Percentiles rank a stretch among this genome's conserved stretches.
Evolutionary conservation across 345 rosid genomes (phyloP).

Genomic region (Kandelia obovata): DNA sequence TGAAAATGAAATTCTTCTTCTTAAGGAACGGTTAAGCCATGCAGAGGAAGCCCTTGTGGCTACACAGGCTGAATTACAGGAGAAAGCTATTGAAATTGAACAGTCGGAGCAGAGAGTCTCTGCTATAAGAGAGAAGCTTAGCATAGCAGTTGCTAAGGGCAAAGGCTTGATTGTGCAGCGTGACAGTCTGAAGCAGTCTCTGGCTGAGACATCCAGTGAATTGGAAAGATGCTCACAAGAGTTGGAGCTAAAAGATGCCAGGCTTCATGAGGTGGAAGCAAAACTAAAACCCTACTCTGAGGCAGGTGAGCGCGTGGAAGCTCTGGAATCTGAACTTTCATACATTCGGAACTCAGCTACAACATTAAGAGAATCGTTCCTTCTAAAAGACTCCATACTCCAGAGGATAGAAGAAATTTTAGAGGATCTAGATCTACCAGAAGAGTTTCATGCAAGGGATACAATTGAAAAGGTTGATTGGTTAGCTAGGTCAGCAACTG

Average conservation of each 20-base stretch:
- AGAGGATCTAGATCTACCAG: slow-evolving; percentile 90
- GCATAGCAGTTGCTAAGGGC: slow-evolving; percentile 96
- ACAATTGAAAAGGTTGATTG: slow-evolving; percentile 91
- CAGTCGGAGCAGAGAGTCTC: slow-evolving; percentile 81
- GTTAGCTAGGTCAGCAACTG: slow-evolving; percentile 73
- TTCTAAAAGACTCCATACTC: slow-evolving; percentile 88
- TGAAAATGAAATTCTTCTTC: slow-evolving; percentile 47
- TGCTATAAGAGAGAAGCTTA: slow-evolving; percentile 85
- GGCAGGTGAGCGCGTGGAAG: slow-evolving; percentile 91
- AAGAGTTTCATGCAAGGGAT: slow-evolving; percentile 81
- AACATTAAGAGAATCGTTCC: slow-evolving; percentile 90
- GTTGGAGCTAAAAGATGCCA: slow-evolving; percentile 62
- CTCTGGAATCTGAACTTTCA: slow-evolving; percentile 95
- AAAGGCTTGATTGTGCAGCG: slow-evolving; percentile 88
- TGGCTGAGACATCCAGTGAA: slow-evolving; percentile 70
- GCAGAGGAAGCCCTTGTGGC: slow-evolving; percentile 52
- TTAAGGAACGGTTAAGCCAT: slow-evolving; percentile 48
- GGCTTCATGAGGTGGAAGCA: slow-evolving; percentile 65
- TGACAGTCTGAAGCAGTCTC: slow-evolving; percentile 67
- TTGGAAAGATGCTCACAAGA: slow-evolving; percentile 75
- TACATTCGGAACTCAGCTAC: slow-evolving; percentile 98
- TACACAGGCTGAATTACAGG: slow-evolving; percentile 47
- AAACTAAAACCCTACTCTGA: slow-evolving; percentile 69
- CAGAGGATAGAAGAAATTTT: slow-evolving; percentile 92
- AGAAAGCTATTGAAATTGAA: slow-evolving; percentile 62